phyloP scores from a whole-genome alignment of 2,329 filamentous ascomycete genomes.

The Phialophora verrucosa region DNA sequence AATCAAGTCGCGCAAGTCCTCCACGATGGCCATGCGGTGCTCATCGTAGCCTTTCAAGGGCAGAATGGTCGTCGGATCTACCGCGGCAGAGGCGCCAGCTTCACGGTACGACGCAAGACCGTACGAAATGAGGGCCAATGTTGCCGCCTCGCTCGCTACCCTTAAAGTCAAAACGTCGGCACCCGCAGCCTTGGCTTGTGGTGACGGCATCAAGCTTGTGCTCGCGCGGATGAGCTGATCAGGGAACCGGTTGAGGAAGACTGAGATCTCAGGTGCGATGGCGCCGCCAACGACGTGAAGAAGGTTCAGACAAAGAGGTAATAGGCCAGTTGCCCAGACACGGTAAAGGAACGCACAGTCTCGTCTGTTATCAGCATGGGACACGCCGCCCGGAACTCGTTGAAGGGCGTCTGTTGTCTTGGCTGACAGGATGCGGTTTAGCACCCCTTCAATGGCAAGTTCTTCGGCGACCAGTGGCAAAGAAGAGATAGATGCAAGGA shows the following conservation, averaged over 20 bases:
- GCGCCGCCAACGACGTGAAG: constrained; percentile 79
- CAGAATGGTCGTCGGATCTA: constrained; percentile 68
- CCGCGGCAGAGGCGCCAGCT: constrained; percentile 66
- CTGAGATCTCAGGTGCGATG: constrained; percentile 81
- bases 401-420: constrained; percentile 80
- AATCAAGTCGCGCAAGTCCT: constrained; percentile 75
- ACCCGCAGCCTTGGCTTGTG: constrained; percentile 46
- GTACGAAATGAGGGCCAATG: constrained; percentile 73
- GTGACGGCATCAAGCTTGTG: constrained; percentile 66
- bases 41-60: constrained; percentile 62
- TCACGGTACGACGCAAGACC: constrained; percentile 71
- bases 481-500: constrained; percentile 84
- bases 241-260: constrained; percentile 88
- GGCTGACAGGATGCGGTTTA: constrained; percentile 78
- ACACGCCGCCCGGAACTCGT: constrained; percentile 65
- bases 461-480: constrained; percentile 84
- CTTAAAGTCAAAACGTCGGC: constrained; percentile 49
- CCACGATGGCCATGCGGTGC: constrained; percentile 73
- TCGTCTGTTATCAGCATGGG: constrained; percentile 76
- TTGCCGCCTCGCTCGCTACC: constrained; percentile 41
- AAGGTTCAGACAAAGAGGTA: constrained; percentile 88
- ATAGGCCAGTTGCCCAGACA: constrained; percentile 86
- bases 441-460: constrained; percentile 82
- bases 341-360: constrained; percentile 76
- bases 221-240: constrained; percentile 75